Evolutionary conservation across 2,329 filamentous ascomycete species (phyloP).

Genomic region (Fusarium solani-melongenae): DNA sequence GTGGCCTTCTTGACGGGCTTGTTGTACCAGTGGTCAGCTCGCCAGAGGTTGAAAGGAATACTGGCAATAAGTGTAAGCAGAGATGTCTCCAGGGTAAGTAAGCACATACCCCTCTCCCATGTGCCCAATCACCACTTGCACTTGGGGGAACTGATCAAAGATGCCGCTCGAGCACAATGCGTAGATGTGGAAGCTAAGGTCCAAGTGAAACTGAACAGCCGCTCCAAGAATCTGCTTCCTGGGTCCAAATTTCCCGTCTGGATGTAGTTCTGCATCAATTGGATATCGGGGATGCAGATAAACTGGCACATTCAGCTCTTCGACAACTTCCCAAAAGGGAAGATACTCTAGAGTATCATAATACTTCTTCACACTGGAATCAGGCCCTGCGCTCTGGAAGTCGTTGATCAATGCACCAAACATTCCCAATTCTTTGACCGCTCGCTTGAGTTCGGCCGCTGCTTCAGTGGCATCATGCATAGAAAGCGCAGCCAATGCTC

Average conservation of each 20-base stretch:
- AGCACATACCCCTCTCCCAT: constrained; percentile 20
- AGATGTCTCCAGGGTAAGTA: background rate
- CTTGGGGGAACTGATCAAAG: constrained; percentile 8
- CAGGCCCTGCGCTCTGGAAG: background rate
- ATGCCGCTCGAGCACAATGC: constrained; percentile 22
- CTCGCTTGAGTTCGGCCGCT: constrained; percentile 6
- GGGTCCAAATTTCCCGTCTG: background rate
- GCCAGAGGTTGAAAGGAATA: constrained; percentile 17
- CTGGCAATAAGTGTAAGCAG: background rate
- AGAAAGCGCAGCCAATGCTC: constrained; percentile 1
- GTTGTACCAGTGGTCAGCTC: constrained; percentile 16
- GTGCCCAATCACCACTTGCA: constrained; percentile 16
- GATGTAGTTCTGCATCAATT: background rate
- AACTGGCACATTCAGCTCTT: constrained; percentile 14
- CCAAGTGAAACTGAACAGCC: constrained; percentile 13
- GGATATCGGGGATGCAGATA: constrained; percentile 25
- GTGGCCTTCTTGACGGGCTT: background rate
- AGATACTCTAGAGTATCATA: constrained; percentile 11
- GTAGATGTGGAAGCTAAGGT: constrained; percentile 16
- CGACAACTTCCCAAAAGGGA: constrained; percentile 6
- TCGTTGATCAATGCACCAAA: constrained; percentile 17
- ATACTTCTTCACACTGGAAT: background rate
- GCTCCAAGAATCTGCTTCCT: constrained; percentile 13
- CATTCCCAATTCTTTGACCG: background rate
- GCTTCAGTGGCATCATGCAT: constrained; percentile 14